Evolutionary conservation across 352 stramenopile species (phyloP).

Genomic region (Globisporangium parvum): DNA sequence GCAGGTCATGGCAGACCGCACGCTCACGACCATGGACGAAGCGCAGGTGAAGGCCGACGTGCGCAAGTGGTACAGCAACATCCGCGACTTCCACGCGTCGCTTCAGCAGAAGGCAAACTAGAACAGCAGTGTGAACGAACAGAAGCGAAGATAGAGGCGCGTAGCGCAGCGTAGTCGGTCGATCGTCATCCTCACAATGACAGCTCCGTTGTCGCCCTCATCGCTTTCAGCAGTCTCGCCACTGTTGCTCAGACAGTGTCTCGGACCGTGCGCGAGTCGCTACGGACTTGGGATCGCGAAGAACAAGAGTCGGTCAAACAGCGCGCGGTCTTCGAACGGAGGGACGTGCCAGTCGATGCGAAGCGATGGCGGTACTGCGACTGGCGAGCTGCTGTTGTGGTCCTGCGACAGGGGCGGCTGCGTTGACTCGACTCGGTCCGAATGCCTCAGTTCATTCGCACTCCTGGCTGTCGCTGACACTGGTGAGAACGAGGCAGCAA

Average conservation of each 20-base stretch:
- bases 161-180: not conserved
- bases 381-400: not conserved
- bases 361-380: not conserved
- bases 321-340: constrained; percentile 8
- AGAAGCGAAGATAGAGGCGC: not conserved
- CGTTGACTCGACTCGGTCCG: too few relatives aligned
- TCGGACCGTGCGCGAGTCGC: too few relatives aligned
- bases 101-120: constrained; percentile 37
- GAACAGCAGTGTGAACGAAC: not conserved
- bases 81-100: constrained; percentile 49
- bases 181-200: not conserved
- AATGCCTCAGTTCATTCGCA: too few relatives aligned
- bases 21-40: constrained; percentile 75
- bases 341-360: constrained; percentile 20
- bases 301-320: constrained; percentile 19
- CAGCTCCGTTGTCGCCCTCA: constrained; percentile 20
- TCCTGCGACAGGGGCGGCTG: not conserved
- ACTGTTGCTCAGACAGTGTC: not conserved
- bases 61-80: constrained; percentile 48
- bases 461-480: not conserved
- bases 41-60: constrained; percentile 52
- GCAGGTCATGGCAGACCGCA: constrained; percentile 54
- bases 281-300: constrained; percentile 15
- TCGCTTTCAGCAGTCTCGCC: not conserved
- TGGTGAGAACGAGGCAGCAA: not conserved